Conservation (phyloP, 805 yeast species). For the Hanseniaspora thailandica region DNA sequence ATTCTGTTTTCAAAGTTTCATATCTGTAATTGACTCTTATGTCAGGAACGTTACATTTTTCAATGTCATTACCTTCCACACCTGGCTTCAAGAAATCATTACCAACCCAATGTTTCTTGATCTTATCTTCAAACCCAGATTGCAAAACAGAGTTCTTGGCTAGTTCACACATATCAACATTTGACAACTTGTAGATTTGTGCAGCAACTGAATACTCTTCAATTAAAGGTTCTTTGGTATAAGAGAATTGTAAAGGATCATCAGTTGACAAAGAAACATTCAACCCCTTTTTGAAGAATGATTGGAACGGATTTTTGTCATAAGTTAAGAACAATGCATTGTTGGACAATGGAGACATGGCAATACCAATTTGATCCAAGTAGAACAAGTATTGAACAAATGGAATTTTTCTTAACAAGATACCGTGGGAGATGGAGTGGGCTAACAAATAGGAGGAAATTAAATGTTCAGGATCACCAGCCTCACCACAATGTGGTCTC, state of each 20-base stretch:
- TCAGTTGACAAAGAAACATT: constrained; percentile 92
- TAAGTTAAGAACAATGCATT: constrained; percentile 91
- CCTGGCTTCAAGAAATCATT: constrained; percentile 47
- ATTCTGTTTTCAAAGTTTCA: constrained; percentile 65
- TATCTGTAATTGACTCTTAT: constrained; percentile 73
- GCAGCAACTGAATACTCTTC: constrained; percentile 98
- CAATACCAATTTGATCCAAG: constrained; percentile 89
- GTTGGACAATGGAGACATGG: constrained; percentile 96
- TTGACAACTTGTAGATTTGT: constrained; percentile 84
- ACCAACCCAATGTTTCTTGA: constrained; percentile 91
- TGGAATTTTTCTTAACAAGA: constrained; percentile 82
- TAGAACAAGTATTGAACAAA: constrained; percentile 87
- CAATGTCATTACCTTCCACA: constrained; percentile 74
- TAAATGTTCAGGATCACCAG: constrained; percentile 98
- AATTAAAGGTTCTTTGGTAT: constrained; percentile 91
- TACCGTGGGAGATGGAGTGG: constrained; percentile 92
- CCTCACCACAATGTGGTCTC: constrained; percentile 98
- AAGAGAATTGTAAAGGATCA: constrained; percentile 94
- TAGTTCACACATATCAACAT: constrained; percentile 94
- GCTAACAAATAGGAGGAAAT: constrained; percentile 80
- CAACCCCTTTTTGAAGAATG: constrained; percentile 83
- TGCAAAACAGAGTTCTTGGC: constrained; percentile 87
- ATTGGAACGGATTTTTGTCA: constrained; percentile 91
- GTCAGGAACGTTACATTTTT: constrained; percentile 89
- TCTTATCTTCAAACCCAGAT: constrained; percentile 81